Conservation (phyloP, 2,329 filamentous ascomycete species). For the Rhinocladiella similis region DNA sequence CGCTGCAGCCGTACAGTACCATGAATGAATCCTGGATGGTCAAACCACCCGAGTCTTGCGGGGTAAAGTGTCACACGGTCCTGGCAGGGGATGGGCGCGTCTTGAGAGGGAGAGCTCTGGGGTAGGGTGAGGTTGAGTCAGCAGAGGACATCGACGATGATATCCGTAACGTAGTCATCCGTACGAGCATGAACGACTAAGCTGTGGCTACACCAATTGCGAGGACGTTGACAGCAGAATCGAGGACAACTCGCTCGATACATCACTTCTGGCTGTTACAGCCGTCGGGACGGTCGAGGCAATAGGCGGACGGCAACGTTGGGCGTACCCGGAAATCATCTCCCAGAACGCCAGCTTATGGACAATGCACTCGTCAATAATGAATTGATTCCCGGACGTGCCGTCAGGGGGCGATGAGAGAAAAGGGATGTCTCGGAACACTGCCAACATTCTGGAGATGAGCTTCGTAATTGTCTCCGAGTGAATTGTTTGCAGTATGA, state of each 20-base stretch:
- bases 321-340: background rate
- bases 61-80: slow-evolving; percentile 4
- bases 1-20: background rate
- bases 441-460: background rate
- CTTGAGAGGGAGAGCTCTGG: no score
- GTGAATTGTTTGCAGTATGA: background rate
- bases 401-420: background rate
- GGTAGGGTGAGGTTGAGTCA: slow-evolving; percentile 11
- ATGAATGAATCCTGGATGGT: background rate
- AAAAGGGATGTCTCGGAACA: slow-evolving; percentile 3
- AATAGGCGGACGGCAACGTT: background rate
- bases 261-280: background rate
- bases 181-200: no score
- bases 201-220: background rate
- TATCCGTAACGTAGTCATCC: background rate
- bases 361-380: slow-evolving; percentile 1
- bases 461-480: background rate
- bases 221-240: background rate
- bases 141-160: background rate
- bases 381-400: background rate
- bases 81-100: background rate
- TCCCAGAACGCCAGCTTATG: background rate
- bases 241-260: no score
- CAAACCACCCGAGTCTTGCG: background rate
- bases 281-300: background rate